Percentiles rank a stretch among this genome's conserved stretches.
Evolutionary conservation across 257 asterid genomes (phyloP).

Genomic region (Rhazya stricta): DNA sequence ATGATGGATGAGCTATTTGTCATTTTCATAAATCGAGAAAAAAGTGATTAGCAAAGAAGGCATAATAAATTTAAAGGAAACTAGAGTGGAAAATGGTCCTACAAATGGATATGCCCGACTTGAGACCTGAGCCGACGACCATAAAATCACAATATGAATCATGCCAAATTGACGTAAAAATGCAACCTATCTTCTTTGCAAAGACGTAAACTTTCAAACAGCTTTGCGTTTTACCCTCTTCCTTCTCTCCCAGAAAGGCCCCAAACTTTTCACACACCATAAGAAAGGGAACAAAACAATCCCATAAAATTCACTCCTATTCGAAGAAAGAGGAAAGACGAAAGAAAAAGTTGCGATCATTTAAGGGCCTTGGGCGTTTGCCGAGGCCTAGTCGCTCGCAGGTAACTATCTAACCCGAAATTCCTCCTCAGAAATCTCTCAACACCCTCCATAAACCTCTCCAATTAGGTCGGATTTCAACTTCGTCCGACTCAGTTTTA

Average conservation of each 20-base stretch:
- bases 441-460: conserved; percentile 22
- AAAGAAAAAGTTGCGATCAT: neutral
- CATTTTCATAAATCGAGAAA: no score
- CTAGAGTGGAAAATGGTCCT: neutral
- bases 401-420: conserved; percentile 45
- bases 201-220: conserved; percentile 17
- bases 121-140: neutral
- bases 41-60: no score
- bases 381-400: conserved; percentile 39
- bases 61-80: conserved; percentile 2
- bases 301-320: no score
- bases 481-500: conserved; percentile 32
- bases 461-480: conserved; percentile 66
- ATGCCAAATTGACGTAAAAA: conserved; percentile 20
- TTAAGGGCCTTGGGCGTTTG: neutral
- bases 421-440: conserved; percentile 40
- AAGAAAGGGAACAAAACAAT: neutral
- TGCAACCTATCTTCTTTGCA: neutral
- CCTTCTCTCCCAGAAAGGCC: conserved; percentile 1
- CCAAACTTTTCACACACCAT: neutral
- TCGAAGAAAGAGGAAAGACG: neutral
- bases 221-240: neutral
- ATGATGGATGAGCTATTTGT: no score
- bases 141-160: conserved; percentile 24
- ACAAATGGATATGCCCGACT: neutral